phyloP scores from a whole-genome alignment of 225 moss, liverwort and hornwort genomes.

The Sphagnum contortum region DNA sequence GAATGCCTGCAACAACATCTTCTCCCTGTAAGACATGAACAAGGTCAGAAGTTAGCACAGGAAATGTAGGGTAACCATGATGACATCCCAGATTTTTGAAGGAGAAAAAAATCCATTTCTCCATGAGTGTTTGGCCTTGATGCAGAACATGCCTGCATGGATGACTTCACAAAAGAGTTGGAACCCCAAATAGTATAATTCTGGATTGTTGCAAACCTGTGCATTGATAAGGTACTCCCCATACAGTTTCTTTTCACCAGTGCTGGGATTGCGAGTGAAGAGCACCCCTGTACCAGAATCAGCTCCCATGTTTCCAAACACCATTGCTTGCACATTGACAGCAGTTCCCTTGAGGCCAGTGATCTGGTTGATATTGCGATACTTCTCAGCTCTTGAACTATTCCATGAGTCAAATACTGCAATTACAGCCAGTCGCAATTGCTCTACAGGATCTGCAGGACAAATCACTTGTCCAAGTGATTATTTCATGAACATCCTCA shows the following conservation, averaged over 20 bases:
- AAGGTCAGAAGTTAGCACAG: too few species aligned
- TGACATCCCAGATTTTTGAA: too few species aligned
- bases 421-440: slow-evolving; percentile 64
- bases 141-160: too few species aligned
- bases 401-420: slow-evolving; percentile 96
- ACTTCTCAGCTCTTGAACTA: slow-evolving; percentile 80
- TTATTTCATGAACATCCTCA: too few species aligned
- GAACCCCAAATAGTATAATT: too few species aligned
- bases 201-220: slow-evolving; percentile 36
- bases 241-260: slow-evolving; percentile 90
- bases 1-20: slow-evolving; percentile 94
- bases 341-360: slow-evolving; percentile 74
- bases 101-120: too few species aligned
- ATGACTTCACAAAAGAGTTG: too few species aligned
- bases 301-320: slow-evolving; percentile 90
- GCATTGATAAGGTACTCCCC: slow-evolving; percentile 95
- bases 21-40: slow-evolving; percentile 51
- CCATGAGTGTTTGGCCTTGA: too few species aligned
- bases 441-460: slow-evolving; percentile 71
- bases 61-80: too few species aligned
- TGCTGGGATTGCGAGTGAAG: slow-evolving; percentile 94
- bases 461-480: too few species aligned
- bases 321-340: slow-evolving; percentile 96
- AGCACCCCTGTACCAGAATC: slow-evolving; percentile 89
- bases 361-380: slow-evolving; percentile 83